Evolutionary conservation across 2,329 filamentous ascomycete genomes (phyloP), one percentile per base, ranked within the genome.

Genomic region (Teratosphaeria viscida): DNA sequence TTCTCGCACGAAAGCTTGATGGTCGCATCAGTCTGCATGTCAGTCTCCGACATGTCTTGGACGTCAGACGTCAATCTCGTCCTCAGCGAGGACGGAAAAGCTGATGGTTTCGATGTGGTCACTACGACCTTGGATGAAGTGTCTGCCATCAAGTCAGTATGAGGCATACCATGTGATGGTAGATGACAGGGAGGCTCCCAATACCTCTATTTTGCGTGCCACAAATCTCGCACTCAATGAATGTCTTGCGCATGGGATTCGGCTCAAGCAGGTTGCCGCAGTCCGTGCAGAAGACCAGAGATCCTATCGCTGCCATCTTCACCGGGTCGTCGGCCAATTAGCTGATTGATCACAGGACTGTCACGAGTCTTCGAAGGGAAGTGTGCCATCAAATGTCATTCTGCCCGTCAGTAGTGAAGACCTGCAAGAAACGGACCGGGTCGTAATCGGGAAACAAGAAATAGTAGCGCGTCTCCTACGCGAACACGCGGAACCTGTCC

Each of bases 271-370:
- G 81, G 73, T 95, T 95, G 62, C 92, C 92, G 74, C 57, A 97
- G 72, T 92, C 89, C 58, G 82, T 89, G 78, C 92, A 97, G 75
- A 97, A 97, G 39, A 96, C 86, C 49, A 97, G 81, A 57, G 91
- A 92, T 59, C 91, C 92, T 66, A 96, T 91, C 19, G 89, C 86
- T 65, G 92, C 85, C 92, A 96, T 96, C 62, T 67, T 77, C 60
- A 57, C 5, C 3, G 52, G 54, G 35, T 52, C 26, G 16, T 49
- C 16, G 43, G 19, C 19, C 43, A 49, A 49, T 8, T n/a, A 23
- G 43, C 43, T 49, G 43, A 49, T 49, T 49, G 43, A 49, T 49
- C 2, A 6, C 6, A 11, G 5, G 16, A 12, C 16, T 49, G 5
- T 23, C 43, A 49, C 43, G 19, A 49, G 43, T n/a, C 11, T 23